Evolutionary conservation across 306 rosid genomes (phyloP).

Genomic region (Rosa multiflora): DNA sequence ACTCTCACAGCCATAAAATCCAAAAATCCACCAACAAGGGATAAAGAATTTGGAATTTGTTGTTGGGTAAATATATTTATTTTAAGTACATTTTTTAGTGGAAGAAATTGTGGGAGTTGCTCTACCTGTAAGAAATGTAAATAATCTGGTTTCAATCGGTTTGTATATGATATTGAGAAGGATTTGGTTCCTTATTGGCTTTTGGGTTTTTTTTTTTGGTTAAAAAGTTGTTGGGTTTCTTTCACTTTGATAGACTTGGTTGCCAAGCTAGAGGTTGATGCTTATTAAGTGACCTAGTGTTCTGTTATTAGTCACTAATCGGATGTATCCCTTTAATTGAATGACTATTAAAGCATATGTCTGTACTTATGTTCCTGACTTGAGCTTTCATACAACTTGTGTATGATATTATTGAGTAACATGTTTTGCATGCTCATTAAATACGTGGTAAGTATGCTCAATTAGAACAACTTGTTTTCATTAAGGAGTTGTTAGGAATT

Average conservation of each 20-base stretch:
- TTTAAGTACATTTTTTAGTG: slow-evolving; percentile 1
- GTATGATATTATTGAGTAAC: neutral
- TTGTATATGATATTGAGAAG: neutral
- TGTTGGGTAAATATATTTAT: slow-evolving; percentile 16
- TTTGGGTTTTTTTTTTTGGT: neutral
- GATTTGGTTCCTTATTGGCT: neutral
- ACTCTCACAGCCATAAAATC: neutral
- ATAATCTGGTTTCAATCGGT: neutral
- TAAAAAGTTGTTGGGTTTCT: neutral
- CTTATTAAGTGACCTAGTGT: neutral
- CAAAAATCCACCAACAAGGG: neutral
- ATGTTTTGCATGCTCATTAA: neutral
- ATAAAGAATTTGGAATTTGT: neutral
- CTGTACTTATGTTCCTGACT: neutral
- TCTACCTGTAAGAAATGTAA: slow-evolving; percentile 1
- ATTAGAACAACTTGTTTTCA: too few relatives aligned
- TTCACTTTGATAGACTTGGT: neutral
- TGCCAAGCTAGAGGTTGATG: neutral
- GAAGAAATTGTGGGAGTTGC: neutral
- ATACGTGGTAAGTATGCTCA: neutral
- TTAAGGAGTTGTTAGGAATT: neutral
- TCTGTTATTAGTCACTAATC: neutral
- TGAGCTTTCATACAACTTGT: neutral
- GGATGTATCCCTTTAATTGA: neutral
- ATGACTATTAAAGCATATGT: neutral